Evolutionary conservation across 495 filamentous ascomycete species (phyloP), one percentile per base, ranked within the genome.

Genomic region (Aspergillus avenaceus): DNA sequence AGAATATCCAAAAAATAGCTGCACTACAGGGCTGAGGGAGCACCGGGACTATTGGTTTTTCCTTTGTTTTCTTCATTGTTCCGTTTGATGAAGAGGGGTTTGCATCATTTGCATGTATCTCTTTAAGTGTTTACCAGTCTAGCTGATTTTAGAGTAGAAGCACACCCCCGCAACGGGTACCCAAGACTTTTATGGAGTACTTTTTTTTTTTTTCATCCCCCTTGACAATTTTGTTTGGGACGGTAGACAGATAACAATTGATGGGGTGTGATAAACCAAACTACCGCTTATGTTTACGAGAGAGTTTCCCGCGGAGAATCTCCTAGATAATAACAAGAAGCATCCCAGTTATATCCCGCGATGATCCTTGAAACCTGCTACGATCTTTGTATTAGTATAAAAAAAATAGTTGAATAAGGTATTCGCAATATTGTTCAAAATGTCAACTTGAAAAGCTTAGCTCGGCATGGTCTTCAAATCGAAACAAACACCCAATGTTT

Each of bases 1-100:
- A 57, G 49, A 43, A 31, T 57, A 56, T 52, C 27, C 14, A 31
- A 22, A 11, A 22, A 14, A 29, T 29, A 16, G n/a, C 22, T 4
- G 3, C 3, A 13, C n/a, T n/a, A 32, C 34, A 38, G 34, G 34
- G 34, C 34, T 19, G 34, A 38, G 29, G 4, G 22, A 2, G 27
- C n/a, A n/a, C 22, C 27, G 12, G 41, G n/a, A 45, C 8, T 21
- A 45, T n/a, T 18, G 12, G 26, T 4, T 19, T 31, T 32, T 45
- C 26, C 42, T 9, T 31, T 21, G 12, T 11, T 18, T 45, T 31
- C 42, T 16, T 45, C 11, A 2, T 21, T 16, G 19, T 31, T 31
- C 42, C 19, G 14, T 22, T n/a, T n/a, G n/a, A n/a, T n/a, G n/a
- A n/a, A n/a, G n/a, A n/a, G n/a, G n/a, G 16, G n/a, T 36, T 36